Evolutionary conservation across 2,329 filamentous ascomycete species (phyloP).

Genomic region (Blastomyces percursus): DNA sequence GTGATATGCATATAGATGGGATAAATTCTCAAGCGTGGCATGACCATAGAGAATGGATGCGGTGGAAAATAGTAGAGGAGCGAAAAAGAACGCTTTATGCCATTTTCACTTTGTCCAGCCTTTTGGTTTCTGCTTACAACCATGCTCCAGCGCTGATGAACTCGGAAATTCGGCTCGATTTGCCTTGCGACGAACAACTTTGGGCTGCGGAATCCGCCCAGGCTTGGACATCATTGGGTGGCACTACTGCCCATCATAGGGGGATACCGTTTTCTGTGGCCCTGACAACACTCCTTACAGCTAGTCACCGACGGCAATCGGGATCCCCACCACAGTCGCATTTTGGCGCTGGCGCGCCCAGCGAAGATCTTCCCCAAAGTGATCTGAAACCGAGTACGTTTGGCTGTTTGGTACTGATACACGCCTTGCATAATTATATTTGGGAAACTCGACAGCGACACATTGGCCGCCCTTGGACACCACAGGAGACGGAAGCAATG

Average conservation of each 20-base stretch:
- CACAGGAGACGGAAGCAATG: slow-evolving; percentile 90
- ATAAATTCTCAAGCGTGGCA: slow-evolving; percentile 35
- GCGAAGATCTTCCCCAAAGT: slow-evolving; percentile 44
- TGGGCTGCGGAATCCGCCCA: slow-evolving; percentile 75
- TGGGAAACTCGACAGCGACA: slow-evolving; percentile 94
- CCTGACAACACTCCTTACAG: slow-evolving; percentile 66
- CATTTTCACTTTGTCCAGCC: slow-evolving; percentile 82
- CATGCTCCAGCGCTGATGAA: slow-evolving; percentile 85
- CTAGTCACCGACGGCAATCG: slow-evolving; percentile 41
- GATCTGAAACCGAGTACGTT: slow-evolving; percentile 78
- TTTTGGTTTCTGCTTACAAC: slow-evolving; percentile 86
- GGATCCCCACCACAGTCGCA: slow-evolving; percentile 20
- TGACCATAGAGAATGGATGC: slow-evolving; percentile 57
- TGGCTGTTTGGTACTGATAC: slow-evolving; percentile 82
- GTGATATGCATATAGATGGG: slow-evolving; percentile 50
- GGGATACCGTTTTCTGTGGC: slow-evolving; percentile 71
- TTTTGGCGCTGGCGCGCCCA: slow-evolving; percentile 38
- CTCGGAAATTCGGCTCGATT: slow-evolving; percentile 77
- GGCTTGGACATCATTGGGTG: slow-evolving; percentile 70
- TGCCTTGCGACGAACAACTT: slow-evolving; percentile 88
- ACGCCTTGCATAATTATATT: slow-evolving; percentile 93
- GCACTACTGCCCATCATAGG: slow-evolving; percentile 57
- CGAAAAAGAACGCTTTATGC: slow-evolving; percentile 85
- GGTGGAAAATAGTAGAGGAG: slow-evolving; percentile 82
- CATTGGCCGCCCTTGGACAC: slow-evolving; percentile 78